These are phyloP conservation scores for Globisporangium cederbergense DNA, from an alignment of 352 stramenopile genomes.

Conservation along the genomic window DNA sequence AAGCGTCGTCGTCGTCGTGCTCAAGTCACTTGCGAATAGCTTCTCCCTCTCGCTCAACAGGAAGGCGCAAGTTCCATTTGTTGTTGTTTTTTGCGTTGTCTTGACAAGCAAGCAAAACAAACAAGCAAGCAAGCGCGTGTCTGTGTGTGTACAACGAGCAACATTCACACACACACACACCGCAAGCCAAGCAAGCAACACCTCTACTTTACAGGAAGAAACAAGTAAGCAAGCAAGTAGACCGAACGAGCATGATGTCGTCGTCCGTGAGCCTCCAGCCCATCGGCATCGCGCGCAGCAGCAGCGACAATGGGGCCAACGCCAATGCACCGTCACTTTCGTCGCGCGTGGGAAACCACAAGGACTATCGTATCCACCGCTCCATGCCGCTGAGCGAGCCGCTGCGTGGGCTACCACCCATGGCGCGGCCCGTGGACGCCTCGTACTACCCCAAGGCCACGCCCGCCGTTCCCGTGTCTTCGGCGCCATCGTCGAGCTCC, in stretches of 20 bases:
- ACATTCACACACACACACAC: neutral
- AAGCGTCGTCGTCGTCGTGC: neutral
- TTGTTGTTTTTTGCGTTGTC: neutral
- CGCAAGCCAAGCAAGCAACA: neutral
- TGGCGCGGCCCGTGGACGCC: slow-evolving; percentile 17
- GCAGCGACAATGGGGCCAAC: slow-evolving; percentile 1
- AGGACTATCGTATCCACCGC: slow-evolving; percentile 21
- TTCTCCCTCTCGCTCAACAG: slow-evolving; percentile 10
- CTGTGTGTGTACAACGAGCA: slow-evolving; percentile 2
- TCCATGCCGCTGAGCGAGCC: slow-evolving; percentile 19
- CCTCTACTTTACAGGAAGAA: slow-evolving; percentile 3
- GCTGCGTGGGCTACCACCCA: slow-evolving; percentile 14
- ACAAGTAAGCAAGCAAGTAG: slow-evolving; percentile 1
- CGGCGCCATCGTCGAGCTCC: slow-evolving; percentile 5
- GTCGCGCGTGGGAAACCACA: slow-evolving; percentile 19
- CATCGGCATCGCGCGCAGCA: slow-evolving; percentile 13
- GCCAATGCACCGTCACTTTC: slow-evolving; percentile 6
- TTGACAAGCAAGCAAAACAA: slow-evolving; percentile 9
- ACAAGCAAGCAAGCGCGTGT: neutral
- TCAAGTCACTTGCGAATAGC: slow-evolving; percentile 5
- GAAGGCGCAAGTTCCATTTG: slow-evolving; percentile 12
- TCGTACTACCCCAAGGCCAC: slow-evolving; percentile 16
- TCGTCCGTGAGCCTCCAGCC: slow-evolving; percentile 9
- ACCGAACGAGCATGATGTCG: slow-evolving; percentile 4
- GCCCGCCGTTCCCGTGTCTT: neutral